Conservation (phyloP, 2,329 filamentous ascomycete genomes). For the Pseudogymnoascus sp. region DNA sequence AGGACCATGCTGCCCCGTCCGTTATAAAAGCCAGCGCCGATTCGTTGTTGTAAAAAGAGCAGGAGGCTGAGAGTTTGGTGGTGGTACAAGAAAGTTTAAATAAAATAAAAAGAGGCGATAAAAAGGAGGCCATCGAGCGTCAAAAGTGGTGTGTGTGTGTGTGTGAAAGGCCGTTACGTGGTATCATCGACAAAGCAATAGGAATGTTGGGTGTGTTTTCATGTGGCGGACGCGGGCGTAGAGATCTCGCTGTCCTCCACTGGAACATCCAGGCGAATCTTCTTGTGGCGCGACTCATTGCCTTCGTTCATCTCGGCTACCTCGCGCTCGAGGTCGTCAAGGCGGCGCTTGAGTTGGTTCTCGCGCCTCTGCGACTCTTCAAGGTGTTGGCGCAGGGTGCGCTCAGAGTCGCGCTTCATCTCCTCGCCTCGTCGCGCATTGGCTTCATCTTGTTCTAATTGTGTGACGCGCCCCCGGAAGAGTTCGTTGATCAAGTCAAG, state of each 20-base stretch:
- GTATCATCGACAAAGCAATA: constrained; percentile 12
- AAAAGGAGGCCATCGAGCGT: constrained; percentile 2
- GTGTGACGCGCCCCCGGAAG: constrained; percentile 63
- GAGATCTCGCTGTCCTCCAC: constrained; percentile 27
- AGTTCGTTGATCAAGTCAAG: constrained; percentile 89
- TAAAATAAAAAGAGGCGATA: background rate
- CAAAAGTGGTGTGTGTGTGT: background rate
- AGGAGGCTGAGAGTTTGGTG: constrained; percentile 1
- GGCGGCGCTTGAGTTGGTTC: constrained; percentile 69
- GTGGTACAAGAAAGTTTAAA: constrained; percentile 5
- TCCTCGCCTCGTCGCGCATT: constrained; percentile 55
- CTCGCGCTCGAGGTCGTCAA: constrained; percentile 66
- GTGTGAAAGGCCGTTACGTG: constrained; percentile 7
- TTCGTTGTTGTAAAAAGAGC: background rate
- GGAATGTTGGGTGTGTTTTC: background rate
- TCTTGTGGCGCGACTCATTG: constrained; percentile 44
- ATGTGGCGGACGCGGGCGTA: constrained; percentile 11
- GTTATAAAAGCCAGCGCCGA: constrained; percentile 5
- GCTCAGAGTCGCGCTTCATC: constrained; percentile 46
- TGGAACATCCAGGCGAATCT: constrained; percentile 43
- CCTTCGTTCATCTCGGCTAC: constrained; percentile 35
- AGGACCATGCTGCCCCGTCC: background rate
- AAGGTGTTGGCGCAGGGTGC: constrained; percentile 51
- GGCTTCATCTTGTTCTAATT: constrained; percentile 70
- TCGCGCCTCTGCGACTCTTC: constrained; percentile 73